phyloP scores from a whole-genome alignment of 2,329 filamentous ascomycete genomes.

The Clarireedia homoeocarpa region DNA sequence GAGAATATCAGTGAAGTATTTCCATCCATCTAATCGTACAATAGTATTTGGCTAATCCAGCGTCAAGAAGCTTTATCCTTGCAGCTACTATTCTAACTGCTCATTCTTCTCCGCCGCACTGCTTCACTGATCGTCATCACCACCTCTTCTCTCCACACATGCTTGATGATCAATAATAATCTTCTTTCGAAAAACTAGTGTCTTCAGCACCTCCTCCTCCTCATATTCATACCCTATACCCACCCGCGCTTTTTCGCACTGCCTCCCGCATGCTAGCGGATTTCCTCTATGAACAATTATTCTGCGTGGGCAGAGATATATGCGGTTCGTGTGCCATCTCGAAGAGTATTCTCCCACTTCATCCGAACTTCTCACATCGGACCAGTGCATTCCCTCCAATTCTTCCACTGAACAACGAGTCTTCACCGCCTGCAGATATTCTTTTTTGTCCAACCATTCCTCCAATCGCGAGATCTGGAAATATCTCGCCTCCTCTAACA shows the following conservation, averaged over 20 bases:
- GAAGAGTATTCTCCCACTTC: neutral
- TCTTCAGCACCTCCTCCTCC: neutral
- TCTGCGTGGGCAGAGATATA: conserved; percentile 32
- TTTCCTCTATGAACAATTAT: conserved; percentile 16
- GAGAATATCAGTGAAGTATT: too few species aligned
- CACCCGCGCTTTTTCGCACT: neutral
- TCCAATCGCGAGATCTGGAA: conserved; percentile 28
- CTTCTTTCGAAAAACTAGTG: neutral
- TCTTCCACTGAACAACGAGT: neutral
- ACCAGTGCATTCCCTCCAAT: neutral
- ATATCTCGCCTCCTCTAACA: conserved; percentile 30
- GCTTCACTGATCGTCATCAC: neutral
- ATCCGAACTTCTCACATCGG: neutral
- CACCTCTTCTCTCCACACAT: neutral
- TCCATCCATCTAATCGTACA: too few species aligned
- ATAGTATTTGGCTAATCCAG: too few species aligned
- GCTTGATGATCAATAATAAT: neutral
- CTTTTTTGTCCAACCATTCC: conserved; percentile 21
- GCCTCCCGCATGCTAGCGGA: neutral
- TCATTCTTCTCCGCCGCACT: too few species aligned
- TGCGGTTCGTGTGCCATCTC: conserved; percentile 29
- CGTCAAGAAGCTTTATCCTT: too few species aligned
- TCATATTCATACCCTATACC: neutral
- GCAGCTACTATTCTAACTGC: too few species aligned
- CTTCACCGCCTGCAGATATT: conserved; percentile 8